Evolutionary conservation across 176 grass and related monocot genomes (phyloP).

Genomic region (Panicum miliaceum): DNA sequence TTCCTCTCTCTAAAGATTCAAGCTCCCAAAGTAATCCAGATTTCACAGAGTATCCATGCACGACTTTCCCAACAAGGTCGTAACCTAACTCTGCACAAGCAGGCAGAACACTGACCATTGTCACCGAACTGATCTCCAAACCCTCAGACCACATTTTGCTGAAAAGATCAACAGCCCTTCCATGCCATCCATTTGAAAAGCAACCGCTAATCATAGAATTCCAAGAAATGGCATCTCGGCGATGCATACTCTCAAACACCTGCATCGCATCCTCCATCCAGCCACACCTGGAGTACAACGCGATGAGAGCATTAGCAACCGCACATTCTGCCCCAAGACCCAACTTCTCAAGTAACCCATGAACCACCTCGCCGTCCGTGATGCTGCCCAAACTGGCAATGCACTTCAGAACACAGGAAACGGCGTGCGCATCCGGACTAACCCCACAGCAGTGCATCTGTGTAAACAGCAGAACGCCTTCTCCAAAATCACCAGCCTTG

Average conservation of each 20-base stretch:
- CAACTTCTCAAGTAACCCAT: constrained; percentile 70
- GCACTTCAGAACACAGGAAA: constrained; percentile 77
- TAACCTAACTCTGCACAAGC: constrained; percentile 64
- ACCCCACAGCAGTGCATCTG: constrained; percentile 60
- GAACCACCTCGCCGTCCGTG: constrained; percentile 54
- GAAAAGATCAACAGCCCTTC: constrained; percentile 51
- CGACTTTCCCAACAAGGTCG: constrained; percentile 54
- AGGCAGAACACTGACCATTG: constrained; percentile 68
- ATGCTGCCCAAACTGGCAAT: constrained; percentile 49
- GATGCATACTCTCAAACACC: constrained; percentile 67
- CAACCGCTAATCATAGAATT: constrained; percentile 79
- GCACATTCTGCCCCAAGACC: constrained; percentile 52
- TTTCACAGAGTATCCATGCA: constrained; percentile 82
- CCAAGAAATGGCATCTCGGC: constrained; percentile 75
- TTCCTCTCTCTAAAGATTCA: constrained; percentile 32
- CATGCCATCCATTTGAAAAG: constrained; percentile 65
- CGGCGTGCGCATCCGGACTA: constrained; percentile 52
- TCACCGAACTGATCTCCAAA: constrained; percentile 60
- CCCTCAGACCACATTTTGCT: constrained; percentile 59
- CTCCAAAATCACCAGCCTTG: constrained; percentile 46
- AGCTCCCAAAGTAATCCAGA: constrained; percentile 47
- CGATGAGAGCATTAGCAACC: constrained; percentile 76
- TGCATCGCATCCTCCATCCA: constrained; percentile 51
- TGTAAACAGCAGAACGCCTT: constrained; percentile 65
- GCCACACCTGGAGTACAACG: constrained; percentile 62